phyloP scores from a whole-genome alignment of 225 moss, liverwort and hornwort species.

The Ulota crispa region DNA sequence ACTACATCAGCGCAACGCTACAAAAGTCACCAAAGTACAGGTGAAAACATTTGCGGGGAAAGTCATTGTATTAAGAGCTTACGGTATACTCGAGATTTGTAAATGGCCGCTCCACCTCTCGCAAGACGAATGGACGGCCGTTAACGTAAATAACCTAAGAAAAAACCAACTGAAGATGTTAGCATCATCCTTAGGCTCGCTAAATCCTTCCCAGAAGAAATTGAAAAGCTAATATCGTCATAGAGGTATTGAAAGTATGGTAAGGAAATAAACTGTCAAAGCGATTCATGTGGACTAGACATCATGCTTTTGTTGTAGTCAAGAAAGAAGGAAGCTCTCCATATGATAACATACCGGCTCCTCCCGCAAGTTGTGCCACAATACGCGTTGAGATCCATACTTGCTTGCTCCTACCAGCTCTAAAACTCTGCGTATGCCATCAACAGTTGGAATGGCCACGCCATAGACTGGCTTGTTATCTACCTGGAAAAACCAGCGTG shows the following conservation, averaged over 20 bases:
- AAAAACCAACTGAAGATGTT: conserved; percentile 16
- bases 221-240: background rate
- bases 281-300: conserved; percentile 2
- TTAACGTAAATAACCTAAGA: conserved; percentile 94
- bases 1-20: conserved; percentile 12
- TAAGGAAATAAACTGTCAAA: background rate
- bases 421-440: conserved; percentile 90
- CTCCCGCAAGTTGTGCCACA: conserved; percentile 99
- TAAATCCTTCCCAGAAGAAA: conserved; percentile 5
- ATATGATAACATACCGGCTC: conserved; percentile 69
- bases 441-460: conserved; percentile 95
- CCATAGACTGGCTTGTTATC: conserved; percentile 89
- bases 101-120: conserved; percentile 98
- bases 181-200: background rate
- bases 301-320: background rate
- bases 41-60: background rate
- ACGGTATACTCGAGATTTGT: conserved; percentile 99
- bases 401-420: conserved; percentile 85
- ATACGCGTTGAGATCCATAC: conserved; percentile 76
- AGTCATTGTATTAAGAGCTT: conserved; percentile 28
- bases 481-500: conserved; percentile 54
- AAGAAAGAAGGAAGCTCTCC: background rate
- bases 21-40: conserved; percentile 8
- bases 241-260: background rate
- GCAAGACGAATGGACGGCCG: conserved; percentile 96